Percentiles rank a stretch among this genome's conserved stretches.
Evolutionary conservation across 2,329 filamentous ascomycete species (phyloP).

Genomic region (Magnaporthales sp.): DNA sequence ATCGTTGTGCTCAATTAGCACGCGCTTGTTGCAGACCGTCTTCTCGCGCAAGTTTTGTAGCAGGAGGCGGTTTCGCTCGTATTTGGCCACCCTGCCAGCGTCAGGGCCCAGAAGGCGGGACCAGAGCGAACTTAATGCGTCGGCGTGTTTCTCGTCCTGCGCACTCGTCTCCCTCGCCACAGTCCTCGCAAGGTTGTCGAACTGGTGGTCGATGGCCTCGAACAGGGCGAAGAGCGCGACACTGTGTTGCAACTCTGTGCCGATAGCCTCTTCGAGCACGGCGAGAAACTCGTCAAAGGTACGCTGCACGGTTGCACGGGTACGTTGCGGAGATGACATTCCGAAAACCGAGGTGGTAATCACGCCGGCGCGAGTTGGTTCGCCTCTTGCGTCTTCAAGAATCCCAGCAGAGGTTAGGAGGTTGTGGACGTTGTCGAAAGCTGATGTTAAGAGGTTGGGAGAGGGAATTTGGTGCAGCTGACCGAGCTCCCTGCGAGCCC

Average conservation of each 20-base stretch:
- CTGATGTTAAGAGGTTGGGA: conserved; percentile 55
- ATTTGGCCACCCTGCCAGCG: conserved; percentile 71
- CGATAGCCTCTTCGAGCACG: conserved; percentile 83
- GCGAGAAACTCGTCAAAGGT: conserved; percentile 83
- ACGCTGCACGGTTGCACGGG: conserved; percentile 69
- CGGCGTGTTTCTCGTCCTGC: conserved; percentile 72
- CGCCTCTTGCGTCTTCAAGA: conserved; percentile 42
- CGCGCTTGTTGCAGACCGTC: conserved; percentile 79
- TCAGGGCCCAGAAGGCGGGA: conserved; percentile 73
- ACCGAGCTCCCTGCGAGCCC: conserved; percentile 78
- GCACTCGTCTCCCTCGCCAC: conserved; percentile 76
- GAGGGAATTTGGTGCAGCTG: conserved; percentile 56
- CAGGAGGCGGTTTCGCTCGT: conserved; percentile 79
- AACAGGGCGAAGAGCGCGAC: conserved; percentile 81
- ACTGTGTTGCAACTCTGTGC: conserved; percentile 72
- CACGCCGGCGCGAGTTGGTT: conserved; percentile 60
- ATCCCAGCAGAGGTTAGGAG: conserved; percentile 58
- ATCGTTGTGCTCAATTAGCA: conserved; percentile 79
- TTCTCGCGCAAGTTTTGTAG: conserved; percentile 71
- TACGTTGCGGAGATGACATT: conserved; percentile 70
- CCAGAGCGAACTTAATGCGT: conserved; percentile 80
- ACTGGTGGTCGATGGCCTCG: conserved; percentile 82
- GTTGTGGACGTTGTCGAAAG: conserved; percentile 77
- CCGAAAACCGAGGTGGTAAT: conserved; percentile 70
- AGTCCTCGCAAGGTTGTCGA: conserved; percentile 76